phyloP scores from a whole-genome alignment of 1,284 basidiomycete species.

The Peniophora sp. region DNA sequence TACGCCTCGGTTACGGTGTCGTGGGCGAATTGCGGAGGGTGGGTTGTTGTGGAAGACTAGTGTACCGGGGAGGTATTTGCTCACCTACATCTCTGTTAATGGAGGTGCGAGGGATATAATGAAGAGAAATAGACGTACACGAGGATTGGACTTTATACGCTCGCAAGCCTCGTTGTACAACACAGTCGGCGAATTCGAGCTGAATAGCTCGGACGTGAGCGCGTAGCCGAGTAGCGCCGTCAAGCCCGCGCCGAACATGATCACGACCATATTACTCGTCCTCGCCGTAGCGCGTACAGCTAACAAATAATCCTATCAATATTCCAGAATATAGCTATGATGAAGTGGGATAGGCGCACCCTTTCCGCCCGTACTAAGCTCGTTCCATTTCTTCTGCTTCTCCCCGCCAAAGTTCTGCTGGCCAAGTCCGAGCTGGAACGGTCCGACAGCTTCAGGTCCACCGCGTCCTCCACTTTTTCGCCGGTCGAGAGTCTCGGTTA shows the following conservation, averaged over 20 bases:
- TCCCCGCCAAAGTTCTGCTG: conserved; percentile 42
- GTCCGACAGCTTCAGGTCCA: conserved; percentile 55
- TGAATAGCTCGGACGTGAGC: conserved; percentile 84
- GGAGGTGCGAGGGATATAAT: neutral
- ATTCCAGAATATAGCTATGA: neutral
- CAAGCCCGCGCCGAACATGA: conserved; percentile 75
- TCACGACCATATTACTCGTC: conserved; percentile 78
- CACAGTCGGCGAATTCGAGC: conserved; percentile 87
- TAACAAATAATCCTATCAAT: conserved; percentile 18
- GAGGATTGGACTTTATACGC: conserved; percentile 66
- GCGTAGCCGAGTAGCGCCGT: conserved; percentile 81
- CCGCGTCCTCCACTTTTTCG: conserved; percentile 37
- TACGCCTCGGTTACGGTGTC: conserved; percentile 73
- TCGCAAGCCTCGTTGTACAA: conserved; percentile 84
- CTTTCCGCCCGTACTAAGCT: conserved; percentile 78
- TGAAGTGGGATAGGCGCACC: conserved; percentile 49
- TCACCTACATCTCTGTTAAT: conserved; percentile 37
- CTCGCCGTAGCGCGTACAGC: conserved; percentile 76
- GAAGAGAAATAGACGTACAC: conserved; percentile 33
- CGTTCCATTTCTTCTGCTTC: conserved; percentile 71
- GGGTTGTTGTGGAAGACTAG: conserved; percentile 73
- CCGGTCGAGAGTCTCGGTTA: conserved; percentile 62
- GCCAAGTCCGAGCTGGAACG: conserved; percentile 74
- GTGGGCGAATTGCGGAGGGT: conserved; percentile 58
- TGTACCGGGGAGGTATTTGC: conserved; percentile 55